These are phyloP conservation scores for Stentor roeselii DNA, from an alignment of 73 alveolate genomes.

Conservation along the genomic window DNA sequence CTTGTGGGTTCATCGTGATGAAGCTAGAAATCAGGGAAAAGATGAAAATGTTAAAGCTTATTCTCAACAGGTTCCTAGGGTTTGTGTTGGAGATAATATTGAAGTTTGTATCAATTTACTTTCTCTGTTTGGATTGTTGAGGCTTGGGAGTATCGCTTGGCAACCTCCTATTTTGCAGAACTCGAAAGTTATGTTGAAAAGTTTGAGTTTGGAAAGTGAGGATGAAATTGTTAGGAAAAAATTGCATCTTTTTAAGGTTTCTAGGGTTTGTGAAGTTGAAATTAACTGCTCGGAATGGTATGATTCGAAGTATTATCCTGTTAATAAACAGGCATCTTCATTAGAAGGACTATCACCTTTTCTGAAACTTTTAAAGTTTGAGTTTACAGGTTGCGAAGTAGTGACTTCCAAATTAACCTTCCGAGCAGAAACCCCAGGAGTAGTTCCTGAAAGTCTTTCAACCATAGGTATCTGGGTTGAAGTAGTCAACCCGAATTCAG, in stretches of 20 bases:
- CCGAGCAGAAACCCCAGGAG: conserved; percentile 11
- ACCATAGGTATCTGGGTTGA: conserved; percentile 14
- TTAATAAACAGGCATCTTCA: neutral
- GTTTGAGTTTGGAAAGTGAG: neutral
- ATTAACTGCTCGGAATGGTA: conserved; percentile 8
- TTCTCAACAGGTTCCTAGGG: neutral
- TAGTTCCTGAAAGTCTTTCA: conserved; percentile 17
- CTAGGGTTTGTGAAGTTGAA: conserved; percentile 25
- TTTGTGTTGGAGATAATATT: neutral
- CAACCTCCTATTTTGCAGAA: conserved; percentile 16
- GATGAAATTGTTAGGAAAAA: conserved; percentile 2
- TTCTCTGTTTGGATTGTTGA: neutral
- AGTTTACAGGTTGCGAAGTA: conserved; percentile 26
- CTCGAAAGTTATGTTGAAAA: neutral
- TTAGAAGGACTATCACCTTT: conserved; percentile 17
- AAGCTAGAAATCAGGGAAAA: conserved; percentile 10
- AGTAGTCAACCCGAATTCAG: neutral
- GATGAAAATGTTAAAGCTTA: neutral
- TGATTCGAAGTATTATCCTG: conserved; percentile 17
- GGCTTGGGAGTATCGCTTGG: conserved; percentile 3
- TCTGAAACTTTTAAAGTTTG: conserved; percentile 17
- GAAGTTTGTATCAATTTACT: conserved; percentile 19
- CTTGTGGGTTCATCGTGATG: conserved; percentile 24
- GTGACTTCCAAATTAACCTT: neutral
- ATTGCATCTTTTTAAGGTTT: neutral